Conservation (phyloP, 495 filamentous ascomycete species). For the Penicillium angulare region DNA sequence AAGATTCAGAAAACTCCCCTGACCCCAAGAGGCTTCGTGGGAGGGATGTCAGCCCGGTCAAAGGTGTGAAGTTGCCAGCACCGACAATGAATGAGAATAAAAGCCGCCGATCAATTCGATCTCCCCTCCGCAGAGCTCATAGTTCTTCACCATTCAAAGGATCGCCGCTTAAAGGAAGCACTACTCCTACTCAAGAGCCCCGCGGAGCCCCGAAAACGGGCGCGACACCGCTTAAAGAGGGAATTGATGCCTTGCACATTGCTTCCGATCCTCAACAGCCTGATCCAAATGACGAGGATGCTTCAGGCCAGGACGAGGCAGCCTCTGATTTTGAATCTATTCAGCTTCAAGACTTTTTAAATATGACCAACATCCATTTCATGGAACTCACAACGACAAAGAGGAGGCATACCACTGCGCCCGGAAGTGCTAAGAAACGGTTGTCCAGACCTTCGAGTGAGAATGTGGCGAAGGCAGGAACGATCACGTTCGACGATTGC, state of each 20-base stretch:
- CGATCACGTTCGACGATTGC: conserved; percentile 63
- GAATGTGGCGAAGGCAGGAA: conserved; percentile 41
- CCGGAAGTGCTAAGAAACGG: conserved; percentile 47
- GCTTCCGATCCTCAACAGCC: conserved; percentile 22
- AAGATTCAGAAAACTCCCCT: conserved; percentile 53
- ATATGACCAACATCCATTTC: conserved; percentile 94
- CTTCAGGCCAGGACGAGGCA: conserved; percentile 14
- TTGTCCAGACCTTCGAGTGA: conserved; percentile 34
- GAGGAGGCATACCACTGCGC: conserved; percentile 76
- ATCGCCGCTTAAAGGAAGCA: conserved; percentile 33
- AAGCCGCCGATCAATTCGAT: conserved; percentile 54
- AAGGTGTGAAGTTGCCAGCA: conserved; percentile 65
- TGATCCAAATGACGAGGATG: conserved; percentile 16
- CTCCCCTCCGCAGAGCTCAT: conserved; percentile 37
- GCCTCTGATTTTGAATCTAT: conserved; percentile 62
- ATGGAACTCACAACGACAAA: conserved; percentile 96
- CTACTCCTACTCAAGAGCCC: conserved; percentile 34
- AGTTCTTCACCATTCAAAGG: conserved; percentile 33
- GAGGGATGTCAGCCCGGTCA: conserved; percentile 73
- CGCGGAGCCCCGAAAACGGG: conserved; percentile 13
- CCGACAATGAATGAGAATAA: conserved; percentile 65
- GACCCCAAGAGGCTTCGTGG: conserved; percentile 64
- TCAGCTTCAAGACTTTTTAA: conserved; percentile 86
- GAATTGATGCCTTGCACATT: conserved; percentile 21
- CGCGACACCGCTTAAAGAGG: conserved; percentile 26